Percentiles rank a stretch among this genome's conserved stretches.
Conservation (phyloP, 345 rosid species). For the Citrus hindsii region DNA sequence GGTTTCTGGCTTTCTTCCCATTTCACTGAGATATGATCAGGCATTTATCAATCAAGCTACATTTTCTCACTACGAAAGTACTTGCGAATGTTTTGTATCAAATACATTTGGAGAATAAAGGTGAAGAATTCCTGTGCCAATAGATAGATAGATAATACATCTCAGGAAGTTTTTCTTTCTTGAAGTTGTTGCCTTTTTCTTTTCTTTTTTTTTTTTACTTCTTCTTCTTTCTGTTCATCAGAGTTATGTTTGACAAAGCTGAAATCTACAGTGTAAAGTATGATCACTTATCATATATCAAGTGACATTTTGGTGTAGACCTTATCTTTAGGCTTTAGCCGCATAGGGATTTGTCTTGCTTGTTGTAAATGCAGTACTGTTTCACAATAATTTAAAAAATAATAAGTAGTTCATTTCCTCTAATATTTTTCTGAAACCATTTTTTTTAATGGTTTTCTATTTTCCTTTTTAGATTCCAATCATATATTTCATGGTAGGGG, state of each 20-base stretch:
- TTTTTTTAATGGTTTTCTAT: background rate
- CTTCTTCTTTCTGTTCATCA: constrained; percentile 6
- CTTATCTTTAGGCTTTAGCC: background rate
- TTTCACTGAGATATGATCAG: constrained; percentile 15
- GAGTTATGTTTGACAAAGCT: constrained; percentile 18
- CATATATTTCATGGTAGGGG: constrained; percentile 12
- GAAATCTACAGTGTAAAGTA: constrained; percentile 34
- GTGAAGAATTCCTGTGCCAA: constrained; percentile 10
- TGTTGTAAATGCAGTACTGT: constrained; percentile 6
- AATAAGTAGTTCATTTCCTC: background rate
- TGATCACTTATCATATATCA: background rate
- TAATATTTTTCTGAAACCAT: constrained; percentile 1
- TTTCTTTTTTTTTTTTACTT: background rate
- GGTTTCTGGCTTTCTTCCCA: constrained; percentile 11
- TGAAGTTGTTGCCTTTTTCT: constrained; percentile 16
- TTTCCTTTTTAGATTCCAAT: background rate
- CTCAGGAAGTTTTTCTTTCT: constrained; percentile 18
- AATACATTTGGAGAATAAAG: constrained; percentile 8
- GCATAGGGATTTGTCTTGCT: constrained; percentile 13
- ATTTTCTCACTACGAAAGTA: constrained; percentile 13
- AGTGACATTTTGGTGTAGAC: constrained; percentile 6
- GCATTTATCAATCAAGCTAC: constrained; percentile 20
- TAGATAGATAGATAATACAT: constrained; percentile 7
- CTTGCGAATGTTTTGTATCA: background rate
- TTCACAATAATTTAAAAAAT: background rate